These are phyloP conservation scores for Physaria fendleri DNA, from an alignment of 345 rosid species.

Conservation along the genomic window DNA sequence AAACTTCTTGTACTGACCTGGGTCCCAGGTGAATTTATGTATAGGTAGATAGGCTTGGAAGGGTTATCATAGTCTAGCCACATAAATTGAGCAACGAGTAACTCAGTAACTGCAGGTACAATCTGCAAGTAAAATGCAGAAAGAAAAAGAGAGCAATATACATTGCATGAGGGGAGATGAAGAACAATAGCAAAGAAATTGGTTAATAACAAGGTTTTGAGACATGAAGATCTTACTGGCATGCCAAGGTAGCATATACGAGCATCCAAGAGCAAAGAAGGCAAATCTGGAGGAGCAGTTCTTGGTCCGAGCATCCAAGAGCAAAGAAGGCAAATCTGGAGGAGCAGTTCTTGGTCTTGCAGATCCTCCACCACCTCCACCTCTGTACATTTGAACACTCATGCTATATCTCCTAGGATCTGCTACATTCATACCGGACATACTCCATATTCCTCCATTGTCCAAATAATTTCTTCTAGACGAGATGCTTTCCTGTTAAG, in stretches of 20 bases:
- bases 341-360: slow-evolving; percentile 55
- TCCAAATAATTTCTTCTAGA: slow-evolving; percentile 54
- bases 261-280: slow-evolving; percentile 84
- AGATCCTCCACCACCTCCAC: slow-evolving; percentile 52
- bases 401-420: slow-evolving; percentile 53
- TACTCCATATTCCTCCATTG: slow-evolving; percentile 61
- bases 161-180: not conserved
- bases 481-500: slow-evolving; percentile 65
- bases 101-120: slow-evolving; percentile 84
- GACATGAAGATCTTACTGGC: slow-evolving; percentile 60
- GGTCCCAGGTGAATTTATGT: slow-evolving; percentile 82
- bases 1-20: slow-evolving; percentile 43
- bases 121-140: slow-evolving; percentile 44
- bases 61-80: slow-evolving; percentile 65
- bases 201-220: not conserved
- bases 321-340: slow-evolving; percentile 89
- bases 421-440: slow-evolving; percentile 36
- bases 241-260: slow-evolving; percentile 81
- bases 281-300: slow-evolving; percentile 87
- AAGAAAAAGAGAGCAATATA: not conserved
- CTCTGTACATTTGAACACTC: slow-evolving; percentile 74
- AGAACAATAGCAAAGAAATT: not conserved
- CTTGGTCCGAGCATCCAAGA: slow-evolving; percentile 76
- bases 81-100: slow-evolving; percentile 82
- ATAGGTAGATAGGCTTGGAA: slow-evolving; percentile 69